Conservation (phyloP, 2,329 filamentous ascomycete species). For the Venturia pyrina region DNA sequence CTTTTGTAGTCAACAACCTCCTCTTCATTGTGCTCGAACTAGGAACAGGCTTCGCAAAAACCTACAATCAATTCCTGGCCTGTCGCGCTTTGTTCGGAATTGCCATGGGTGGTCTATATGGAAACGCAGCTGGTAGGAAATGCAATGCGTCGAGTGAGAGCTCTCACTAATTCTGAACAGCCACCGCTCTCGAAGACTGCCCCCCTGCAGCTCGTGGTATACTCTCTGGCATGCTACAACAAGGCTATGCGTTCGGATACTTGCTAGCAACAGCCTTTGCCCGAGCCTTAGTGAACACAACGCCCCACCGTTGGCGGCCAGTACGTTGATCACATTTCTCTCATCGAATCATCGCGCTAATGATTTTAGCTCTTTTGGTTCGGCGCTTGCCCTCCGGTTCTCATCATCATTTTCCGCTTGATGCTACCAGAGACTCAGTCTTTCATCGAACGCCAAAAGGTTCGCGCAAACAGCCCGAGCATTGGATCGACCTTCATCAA, state of each 20-base stretch:
- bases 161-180: constrained; percentile 23
- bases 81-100: constrained; percentile 52
- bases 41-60: constrained; percentile 49
- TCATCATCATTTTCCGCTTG: constrained; percentile 72
- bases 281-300: constrained; percentile 61
- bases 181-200: constrained; percentile 53
- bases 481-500: constrained; percentile 48
- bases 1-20: constrained; percentile 50
- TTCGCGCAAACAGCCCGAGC: constrained; percentile 43
- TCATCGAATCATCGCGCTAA: not conserved
- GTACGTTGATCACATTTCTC: constrained; percentile 14
- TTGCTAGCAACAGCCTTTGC: constrained; percentile 49
- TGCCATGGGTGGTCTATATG: constrained; percentile 46
- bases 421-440: constrained; percentile 69
- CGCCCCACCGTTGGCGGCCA: constrained; percentile 69
- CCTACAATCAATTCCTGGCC: constrained; percentile 48
- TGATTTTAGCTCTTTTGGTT: constrained; percentile 63
- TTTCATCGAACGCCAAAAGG: constrained; percentile 55
- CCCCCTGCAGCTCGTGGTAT: constrained; percentile 48
- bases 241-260: constrained; percentile 52
- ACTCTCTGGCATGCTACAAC: constrained; percentile 52
- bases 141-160: not conserved
- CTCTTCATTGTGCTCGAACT: constrained; percentile 53
- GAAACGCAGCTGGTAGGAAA: constrained; percentile 10
- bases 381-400: constrained; percentile 65